Evolutionary conservation across 139 green algal genomes (phyloP).

Genomic region (Nannochloris sp.): DNA sequence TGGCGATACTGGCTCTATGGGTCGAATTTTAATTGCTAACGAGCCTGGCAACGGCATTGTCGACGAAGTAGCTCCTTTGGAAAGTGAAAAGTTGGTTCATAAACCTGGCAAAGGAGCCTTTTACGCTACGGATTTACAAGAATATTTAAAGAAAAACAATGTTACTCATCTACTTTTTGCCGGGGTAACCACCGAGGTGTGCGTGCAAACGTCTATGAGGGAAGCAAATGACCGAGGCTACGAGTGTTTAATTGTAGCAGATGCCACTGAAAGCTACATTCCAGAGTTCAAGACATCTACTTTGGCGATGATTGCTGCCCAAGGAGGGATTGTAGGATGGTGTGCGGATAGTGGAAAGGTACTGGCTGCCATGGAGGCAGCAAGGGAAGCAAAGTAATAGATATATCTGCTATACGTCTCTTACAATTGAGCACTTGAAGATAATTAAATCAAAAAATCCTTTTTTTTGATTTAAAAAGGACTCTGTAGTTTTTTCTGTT

Average conservation of each 20-base stretch:
- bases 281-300: slow-evolving; percentile 43
- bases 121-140: slow-evolving; percentile 51
- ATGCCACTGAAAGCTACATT: slow-evolving; percentile 56
- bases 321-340: slow-evolving; percentile 55
- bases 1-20: slow-evolving; percentile 40
- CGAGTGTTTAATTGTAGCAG: slow-evolving; percentile 53
- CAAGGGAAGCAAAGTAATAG: too few species aligned
- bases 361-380: slow-evolving; percentile 17
- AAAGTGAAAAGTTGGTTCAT: slow-evolving; percentile 39
- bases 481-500: too few species aligned
- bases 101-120: slow-evolving; percentile 70
- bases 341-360: slow-evolving; percentile 1
- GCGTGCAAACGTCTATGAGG: slow-evolving; percentile 57
- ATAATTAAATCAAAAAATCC: too few species aligned
- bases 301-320: slow-evolving; percentile 43
- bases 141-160: slow-evolving; percentile 22
- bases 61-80: slow-evolving; percentile 36
- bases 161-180: slow-evolving; percentile 62
- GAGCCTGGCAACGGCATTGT: slow-evolving; percentile 58
- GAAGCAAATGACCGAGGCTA: slow-evolving; percentile 65
- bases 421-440: too few species aligned
- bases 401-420: too few species aligned
- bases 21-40: slow-evolving; percentile 42
- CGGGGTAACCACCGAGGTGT: slow-evolving; percentile 60
- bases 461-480: too few species aligned